Evolutionary conservation across 129 eudicot species (phyloP).

Genomic region (Tagetes patula): DNA sequence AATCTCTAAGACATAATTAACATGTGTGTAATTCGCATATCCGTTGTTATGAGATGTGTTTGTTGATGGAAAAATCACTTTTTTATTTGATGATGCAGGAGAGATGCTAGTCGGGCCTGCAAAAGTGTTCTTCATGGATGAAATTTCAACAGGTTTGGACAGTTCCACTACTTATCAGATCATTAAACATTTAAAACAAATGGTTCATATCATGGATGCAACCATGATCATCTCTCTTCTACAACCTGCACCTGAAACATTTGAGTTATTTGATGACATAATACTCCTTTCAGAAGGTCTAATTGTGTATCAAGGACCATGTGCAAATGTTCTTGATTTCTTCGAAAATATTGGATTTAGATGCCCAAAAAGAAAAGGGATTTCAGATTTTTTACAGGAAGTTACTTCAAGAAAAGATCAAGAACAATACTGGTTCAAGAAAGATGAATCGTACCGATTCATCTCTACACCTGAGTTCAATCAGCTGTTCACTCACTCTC

Average conservation of each 20-base stretch:
- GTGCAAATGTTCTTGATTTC: slow-evolving; percentile 50
- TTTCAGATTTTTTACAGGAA: slow-evolving; percentile 73
- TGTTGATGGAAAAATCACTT: not conserved
- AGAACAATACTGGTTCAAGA: slow-evolving; percentile 61
- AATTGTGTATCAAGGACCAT: slow-evolving; percentile 63
- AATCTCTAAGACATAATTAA: no score
- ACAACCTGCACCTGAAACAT: slow-evolving; percentile 77
- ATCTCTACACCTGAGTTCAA: slow-evolving; percentile 62
- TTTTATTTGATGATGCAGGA: slow-evolving; percentile 43
- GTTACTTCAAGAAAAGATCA: slow-evolving; percentile 79
- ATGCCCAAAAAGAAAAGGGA: slow-evolving; percentile 67
- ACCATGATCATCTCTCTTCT: slow-evolving; percentile 66
- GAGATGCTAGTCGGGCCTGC: slow-evolving; percentile 92
- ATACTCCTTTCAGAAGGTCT: slow-evolving; percentile 63
- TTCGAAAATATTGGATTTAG: slow-evolving; percentile 58
- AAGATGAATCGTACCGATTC: slow-evolving; percentile 45
- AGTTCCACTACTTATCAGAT: slow-evolving; percentile 84
- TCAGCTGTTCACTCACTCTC: slow-evolving; percentile 72
- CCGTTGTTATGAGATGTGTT: no score
- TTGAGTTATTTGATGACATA: slow-evolving; percentile 59
- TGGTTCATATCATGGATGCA: slow-evolving; percentile 64
- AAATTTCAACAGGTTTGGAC: slow-evolving; percentile 81
- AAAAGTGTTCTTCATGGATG: slow-evolving; percentile 75
- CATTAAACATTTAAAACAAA: slow-evolving; percentile 54
- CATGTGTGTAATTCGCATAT: no score